phyloP scores from a whole-genome alignment of 176 grass and related monocot species.

The Saccharum spontaneum region DNA sequence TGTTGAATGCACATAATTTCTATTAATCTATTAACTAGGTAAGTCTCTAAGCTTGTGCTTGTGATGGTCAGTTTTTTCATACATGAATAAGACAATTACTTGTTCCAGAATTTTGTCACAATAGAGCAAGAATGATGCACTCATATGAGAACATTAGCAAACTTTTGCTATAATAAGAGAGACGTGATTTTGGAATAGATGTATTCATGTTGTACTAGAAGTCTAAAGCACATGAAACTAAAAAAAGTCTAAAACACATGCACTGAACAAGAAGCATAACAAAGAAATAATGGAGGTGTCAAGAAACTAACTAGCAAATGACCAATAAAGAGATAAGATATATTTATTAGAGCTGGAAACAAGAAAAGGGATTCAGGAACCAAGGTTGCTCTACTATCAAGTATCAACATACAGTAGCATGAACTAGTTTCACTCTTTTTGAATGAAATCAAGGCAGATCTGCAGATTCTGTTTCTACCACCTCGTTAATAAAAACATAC shows the following conservation, averaged over 20 bases:
- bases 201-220: neutral
- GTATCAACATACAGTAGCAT: neutral
- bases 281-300: constrained; percentile 8
- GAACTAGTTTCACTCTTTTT: neutral
- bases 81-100: neutral
- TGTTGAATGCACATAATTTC: neutral
- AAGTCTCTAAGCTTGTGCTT: neutral
- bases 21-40: neutral
- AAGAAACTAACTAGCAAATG: constrained; percentile 10
- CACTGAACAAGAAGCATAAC: neutral
- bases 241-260: neutral
- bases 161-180: neutral
- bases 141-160: neutral
- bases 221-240: neutral
- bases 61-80: neutral
- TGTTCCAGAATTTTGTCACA: neutral
- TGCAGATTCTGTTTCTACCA: neutral
- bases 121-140: constrained; percentile 1
- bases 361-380: neutral
- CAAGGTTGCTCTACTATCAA: neutral
- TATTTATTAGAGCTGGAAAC: neutral
- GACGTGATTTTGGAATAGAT: neutral
- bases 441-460: neutral
- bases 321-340: neutral
- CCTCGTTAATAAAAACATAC: neutral